Evolutionary conservation across 2,329 filamentous ascomycete genomes (phyloP).

Genomic region (Ophiostoma sp.): DNA sequence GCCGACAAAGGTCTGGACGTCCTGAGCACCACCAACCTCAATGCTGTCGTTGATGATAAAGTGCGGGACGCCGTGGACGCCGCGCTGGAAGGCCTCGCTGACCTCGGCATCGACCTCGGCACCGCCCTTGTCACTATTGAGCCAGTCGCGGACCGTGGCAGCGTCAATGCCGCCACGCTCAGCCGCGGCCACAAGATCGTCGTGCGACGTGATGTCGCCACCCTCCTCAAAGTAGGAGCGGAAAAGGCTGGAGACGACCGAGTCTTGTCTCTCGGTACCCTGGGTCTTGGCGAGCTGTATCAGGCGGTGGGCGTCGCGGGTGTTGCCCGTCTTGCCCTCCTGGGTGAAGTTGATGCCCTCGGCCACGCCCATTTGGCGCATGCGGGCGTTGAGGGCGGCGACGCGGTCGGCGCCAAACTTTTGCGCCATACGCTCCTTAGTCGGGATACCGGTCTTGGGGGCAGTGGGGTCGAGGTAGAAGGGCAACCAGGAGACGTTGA

Average conservation of each 20-base stretch:
- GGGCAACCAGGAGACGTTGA: slow-evolving; percentile 72
- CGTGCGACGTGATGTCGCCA: slow-evolving; percentile 61
- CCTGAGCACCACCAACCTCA: slow-evolving; percentile 70
- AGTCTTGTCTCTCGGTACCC: slow-evolving; percentile 33
- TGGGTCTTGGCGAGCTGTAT: slow-evolving; percentile 65
- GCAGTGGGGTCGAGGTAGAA: slow-evolving; percentile 77
- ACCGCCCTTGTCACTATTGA: slow-evolving; percentile 56
- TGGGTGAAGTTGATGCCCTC: slow-evolving; percentile 75
- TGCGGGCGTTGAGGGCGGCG: slow-evolving; percentile 33
- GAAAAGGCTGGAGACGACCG: slow-evolving; percentile 64
- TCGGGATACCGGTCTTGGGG: slow-evolving; percentile 46
- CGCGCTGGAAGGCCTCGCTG: slow-evolving; percentile 50
- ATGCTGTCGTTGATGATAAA: slow-evolving; percentile 70
- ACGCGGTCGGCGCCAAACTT: slow-evolving; percentile 67
- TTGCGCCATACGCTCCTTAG: slow-evolving; percentile 53
- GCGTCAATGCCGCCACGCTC: slow-evolving; percentile 55
- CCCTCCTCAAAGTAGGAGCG: slow-evolving; percentile 65
- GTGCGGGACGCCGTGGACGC: slow-evolving; percentile 69
- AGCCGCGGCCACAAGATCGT: slow-evolving; percentile 53
- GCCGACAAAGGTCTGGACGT: slow-evolving; percentile 64
- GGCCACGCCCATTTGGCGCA: slow-evolving; percentile 58
- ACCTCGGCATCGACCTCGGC: slow-evolving; percentile 60
- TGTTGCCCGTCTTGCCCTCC: slow-evolving; percentile 71
- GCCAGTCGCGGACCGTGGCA: slow-evolving; percentile 54
- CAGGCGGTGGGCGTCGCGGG: slow-evolving; percentile 75